Conservation (phyloP, 2,329 filamentous ascomycete species). For the Hypocreales sp. region DNA sequence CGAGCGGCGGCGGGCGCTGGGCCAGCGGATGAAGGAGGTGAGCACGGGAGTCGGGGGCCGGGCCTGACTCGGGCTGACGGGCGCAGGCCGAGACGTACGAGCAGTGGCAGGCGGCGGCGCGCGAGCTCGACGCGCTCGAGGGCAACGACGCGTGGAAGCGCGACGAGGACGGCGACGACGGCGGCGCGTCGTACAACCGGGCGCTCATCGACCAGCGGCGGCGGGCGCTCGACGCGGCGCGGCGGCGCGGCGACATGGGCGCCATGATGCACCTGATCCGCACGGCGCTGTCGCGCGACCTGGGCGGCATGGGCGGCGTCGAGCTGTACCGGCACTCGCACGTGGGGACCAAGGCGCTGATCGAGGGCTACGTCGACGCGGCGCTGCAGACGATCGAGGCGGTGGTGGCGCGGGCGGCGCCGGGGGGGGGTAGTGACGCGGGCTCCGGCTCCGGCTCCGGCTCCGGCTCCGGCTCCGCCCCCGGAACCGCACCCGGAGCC, state of each 20-base stretch:
- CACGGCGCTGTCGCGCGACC: constrained; percentile 62
- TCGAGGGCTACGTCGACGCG: constrained; percentile 75
- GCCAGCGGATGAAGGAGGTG: constrained; percentile 50
- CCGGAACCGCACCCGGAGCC: too few relatives aligned
- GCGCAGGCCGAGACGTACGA: constrained; percentile 52
- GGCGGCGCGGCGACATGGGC: constrained; percentile 53
- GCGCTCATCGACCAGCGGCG: constrained; percentile 54
- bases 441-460: too few relatives aligned
- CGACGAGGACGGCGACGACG: constrained; percentile 42
- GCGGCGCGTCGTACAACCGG: too few relatives aligned
- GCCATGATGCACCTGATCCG: constrained; percentile 70
- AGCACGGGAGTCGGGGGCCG: too few relatives aligned
- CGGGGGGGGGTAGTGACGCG: too few relatives aligned
- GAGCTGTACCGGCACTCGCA: constrained; percentile 73
- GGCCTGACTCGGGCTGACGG: too few relatives aligned
- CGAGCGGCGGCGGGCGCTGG: constrained; percentile 46
- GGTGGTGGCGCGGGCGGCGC: too few relatives aligned
- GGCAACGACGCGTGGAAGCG: constrained; percentile 71
- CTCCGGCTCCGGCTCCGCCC: too few relatives aligned
- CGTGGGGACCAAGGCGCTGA: constrained; percentile 72
- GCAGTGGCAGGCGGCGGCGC: constrained; percentile 64
- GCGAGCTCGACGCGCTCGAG: constrained; percentile 64
- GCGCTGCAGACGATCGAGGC: constrained; percentile 59
- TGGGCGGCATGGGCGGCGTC: constrained; percentile 76
- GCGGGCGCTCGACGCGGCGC: constrained; percentile 58